Base-by-base conservation (phyloP, 331 rosid genomes). In the Quercus lobata region DNA sequence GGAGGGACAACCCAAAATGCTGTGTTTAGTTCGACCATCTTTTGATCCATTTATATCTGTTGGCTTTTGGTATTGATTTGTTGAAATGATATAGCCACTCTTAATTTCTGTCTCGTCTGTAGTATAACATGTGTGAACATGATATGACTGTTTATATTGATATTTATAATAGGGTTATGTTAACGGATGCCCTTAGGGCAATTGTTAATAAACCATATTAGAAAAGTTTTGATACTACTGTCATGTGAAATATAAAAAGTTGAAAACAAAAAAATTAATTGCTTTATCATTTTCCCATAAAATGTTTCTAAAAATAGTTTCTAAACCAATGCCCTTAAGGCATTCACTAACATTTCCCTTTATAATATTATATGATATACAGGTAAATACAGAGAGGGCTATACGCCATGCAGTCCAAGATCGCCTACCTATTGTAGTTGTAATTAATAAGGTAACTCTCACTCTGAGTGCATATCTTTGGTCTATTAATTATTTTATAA, bases 331-430 rank as follows among this genome's bases (percentile, higher is more conserved):
- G 46, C 46, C 12, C 12, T 41, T 8, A 41, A 3, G 46, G 46
- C 46, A 41, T 41, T 41, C 46, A 1, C 46, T 41, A 41, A 41
- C 46, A 41, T 41, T 41, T 41, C 49, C 49, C 14, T 41, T 9
- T 41, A 41, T 12, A 52, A 75, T 68, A 57, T 75, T 73, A 74
- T 72, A 57, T 63, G 76, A 70, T 80, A 41, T 41, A 83, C 81
- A 96, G 99, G 98, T 91, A 24, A 96, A 96, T 84, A 96, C 99
- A 0, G 99, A 96, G 87, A 89, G 99, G 90, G 99, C 97, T 37
- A 96, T 96, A 79, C 92, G 98, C 22, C 99, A 96, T 83, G 99
- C 99, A 41, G 91, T 93, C 77, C 99, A 93, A 80, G 99, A 96
- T 5, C 89, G 89, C 19, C 77, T 96, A 49, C 98, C 97, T 18